Conservation (phyloP, 345 rosid species). For the Populus tremula region DNA sequence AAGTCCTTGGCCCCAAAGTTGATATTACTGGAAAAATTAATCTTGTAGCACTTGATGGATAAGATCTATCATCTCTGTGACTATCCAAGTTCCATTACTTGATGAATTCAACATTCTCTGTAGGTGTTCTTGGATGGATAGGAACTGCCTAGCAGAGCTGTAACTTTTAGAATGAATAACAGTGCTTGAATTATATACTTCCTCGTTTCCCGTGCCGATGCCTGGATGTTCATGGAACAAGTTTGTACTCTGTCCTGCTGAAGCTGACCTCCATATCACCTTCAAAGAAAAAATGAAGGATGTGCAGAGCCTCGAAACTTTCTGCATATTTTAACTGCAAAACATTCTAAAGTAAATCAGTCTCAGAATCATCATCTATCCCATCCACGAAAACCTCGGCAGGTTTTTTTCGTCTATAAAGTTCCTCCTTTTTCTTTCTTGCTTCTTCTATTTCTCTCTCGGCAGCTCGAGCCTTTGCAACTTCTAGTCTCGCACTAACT, state of each 20-base stretch:
- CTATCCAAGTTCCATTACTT: neutral
- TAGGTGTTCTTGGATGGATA: neutral
- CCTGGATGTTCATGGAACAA: neutral
- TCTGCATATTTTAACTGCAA: neutral
- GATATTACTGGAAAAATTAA: neutral
- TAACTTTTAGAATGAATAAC: neutral
- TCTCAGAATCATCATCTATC: constrained; percentile 8
- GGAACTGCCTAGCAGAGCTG: neutral
- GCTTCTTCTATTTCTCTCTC: constrained; percentile 66
- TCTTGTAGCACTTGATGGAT: neutral
- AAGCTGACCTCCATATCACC: constrained; percentile 1
- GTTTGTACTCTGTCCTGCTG: neutral
- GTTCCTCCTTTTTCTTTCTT: constrained; percentile 24
- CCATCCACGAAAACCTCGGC: constrained; percentile 1
- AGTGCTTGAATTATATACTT: neutral
- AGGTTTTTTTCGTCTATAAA: neutral
- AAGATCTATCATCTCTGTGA: neutral
- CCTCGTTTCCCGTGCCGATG: neutral
- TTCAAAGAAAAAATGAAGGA: neutral
- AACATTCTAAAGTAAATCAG: neutral
- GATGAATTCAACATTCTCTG: neutral
- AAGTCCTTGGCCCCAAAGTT: neutral
- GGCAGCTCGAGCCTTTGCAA: constrained; percentile 55
- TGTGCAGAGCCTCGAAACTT: neutral
- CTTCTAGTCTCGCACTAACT: constrained; percentile 63